Evolutionary conservation across 306 rosid genomes (phyloP).

Genomic region (Carpinus viminea): DNA sequence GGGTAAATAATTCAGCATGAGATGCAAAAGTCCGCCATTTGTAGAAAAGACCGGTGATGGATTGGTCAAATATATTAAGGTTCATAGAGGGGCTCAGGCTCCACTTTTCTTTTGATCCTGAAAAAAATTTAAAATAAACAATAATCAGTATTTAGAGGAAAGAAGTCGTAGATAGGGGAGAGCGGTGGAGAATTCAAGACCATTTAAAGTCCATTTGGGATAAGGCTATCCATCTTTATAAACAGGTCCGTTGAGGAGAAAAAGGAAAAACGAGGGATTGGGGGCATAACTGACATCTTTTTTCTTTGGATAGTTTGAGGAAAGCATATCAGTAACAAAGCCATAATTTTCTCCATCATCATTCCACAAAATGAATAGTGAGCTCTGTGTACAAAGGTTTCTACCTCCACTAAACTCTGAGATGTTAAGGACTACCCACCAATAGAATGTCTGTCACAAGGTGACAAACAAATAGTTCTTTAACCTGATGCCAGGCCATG

Average conservation of each 20-base stretch:
- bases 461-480: background rate
- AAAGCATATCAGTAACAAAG: background rate
- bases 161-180: background rate
- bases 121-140: conserved; percentile 29
- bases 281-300: background rate
- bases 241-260: background rate
- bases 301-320: background rate
- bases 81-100: conserved; percentile 76
- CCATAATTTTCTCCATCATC: background rate
- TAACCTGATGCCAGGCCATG: too few relatives aligned
- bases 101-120: conserved; percentile 86
- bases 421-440: background rate
- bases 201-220: background rate
- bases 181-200: background rate
- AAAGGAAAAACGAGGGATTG: background rate
- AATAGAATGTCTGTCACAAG: background rate
- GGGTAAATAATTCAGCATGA: background rate
- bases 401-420: background rate
- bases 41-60: background rate
- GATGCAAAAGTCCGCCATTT: conserved; percentile 6
- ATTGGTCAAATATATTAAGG: conserved; percentile 26
- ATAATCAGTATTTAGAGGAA: conserved; percentile 15
- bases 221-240: background rate
- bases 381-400: background rate
- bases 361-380: background rate